A percentile compares a stretch with the other conserved stretches of the same genome.
Conservation (phyloP, 2,329 filamentous ascomycete species). For the Fusarium penzigii region DNA sequence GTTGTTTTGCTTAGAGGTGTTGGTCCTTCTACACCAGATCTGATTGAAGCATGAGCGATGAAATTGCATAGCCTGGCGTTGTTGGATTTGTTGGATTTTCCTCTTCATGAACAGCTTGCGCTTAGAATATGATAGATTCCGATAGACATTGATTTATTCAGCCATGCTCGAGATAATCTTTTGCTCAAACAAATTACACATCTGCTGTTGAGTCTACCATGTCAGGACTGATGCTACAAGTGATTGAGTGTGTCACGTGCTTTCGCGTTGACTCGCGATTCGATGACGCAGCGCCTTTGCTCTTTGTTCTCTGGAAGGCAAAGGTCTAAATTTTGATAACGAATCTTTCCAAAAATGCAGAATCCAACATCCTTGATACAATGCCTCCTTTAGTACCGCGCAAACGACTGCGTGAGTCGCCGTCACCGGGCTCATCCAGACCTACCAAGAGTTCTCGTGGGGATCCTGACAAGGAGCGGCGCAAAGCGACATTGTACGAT, state of each 20-base stretch:
- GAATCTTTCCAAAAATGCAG: conserved; percentile 8
- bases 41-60: conserved; percentile 54
- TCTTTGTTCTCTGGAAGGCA: background rate
- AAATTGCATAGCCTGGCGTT: conserved; percentile 22
- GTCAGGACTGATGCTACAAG: too few species aligned
- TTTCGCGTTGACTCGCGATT: conserved; percentile 18
- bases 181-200: too few species aligned
- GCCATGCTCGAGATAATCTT: too few species aligned
- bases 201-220: too few species aligned
- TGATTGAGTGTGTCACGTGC: conserved; percentile 14
- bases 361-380: conserved; percentile 11
- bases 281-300: conserved; percentile 10
- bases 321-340: too few species aligned
- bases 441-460: conserved; percentile 29
- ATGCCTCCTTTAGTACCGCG: conserved; percentile 72
- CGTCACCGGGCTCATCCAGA: conserved; percentile 31
- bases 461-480: conserved; percentile 27
- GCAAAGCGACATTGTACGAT: conserved; percentile 62
- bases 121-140: background rate
- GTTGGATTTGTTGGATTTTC: conserved; percentile 2
- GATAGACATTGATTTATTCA: background rate
- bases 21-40: conserved; percentile 68
- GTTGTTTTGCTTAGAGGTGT: conserved; percentile 86
- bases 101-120: background rate
- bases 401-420: conserved; percentile 61